These are phyloP conservation scores for Dendrostoma leiphaemia DNA, from an alignment of 2,329 filamentous ascomycete species.

Conservation along the genomic window DNA sequence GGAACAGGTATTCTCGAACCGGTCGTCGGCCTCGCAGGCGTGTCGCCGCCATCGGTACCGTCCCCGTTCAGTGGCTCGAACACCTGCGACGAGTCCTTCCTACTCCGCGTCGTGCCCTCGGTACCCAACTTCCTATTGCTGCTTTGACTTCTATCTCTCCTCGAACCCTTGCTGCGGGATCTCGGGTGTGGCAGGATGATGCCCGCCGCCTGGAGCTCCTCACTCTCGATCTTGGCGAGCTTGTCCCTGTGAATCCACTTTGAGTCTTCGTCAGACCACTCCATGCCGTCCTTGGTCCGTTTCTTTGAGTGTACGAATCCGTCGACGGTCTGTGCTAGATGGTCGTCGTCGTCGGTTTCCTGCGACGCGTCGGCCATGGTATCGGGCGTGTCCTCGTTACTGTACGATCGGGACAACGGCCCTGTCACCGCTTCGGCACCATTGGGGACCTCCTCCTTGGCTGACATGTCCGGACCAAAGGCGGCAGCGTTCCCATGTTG, in stretches of 20 bases:
- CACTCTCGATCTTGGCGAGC: conserved; percentile 75
- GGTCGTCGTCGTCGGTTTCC: conserved; percentile 25
- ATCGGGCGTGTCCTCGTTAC: conserved; percentile 38
- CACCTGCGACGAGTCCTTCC: conserved; percentile 44
- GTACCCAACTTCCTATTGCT: conserved; percentile 30
- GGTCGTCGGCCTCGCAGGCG: conserved; percentile 54
- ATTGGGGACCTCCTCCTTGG: conserved; percentile 6
- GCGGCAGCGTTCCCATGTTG: conserved; percentile 18
- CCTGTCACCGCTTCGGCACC: conserved; percentile 7
- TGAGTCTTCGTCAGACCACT: conserved; percentile 53
- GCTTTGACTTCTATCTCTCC: conserved; percentile 41
- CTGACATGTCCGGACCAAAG: conserved; percentile 9
- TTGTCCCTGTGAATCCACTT: conserved; percentile 89
- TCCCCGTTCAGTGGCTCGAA: conserved; percentile 43
- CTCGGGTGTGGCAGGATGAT: conserved; percentile 58
- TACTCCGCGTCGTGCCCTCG: conserved; percentile 31
- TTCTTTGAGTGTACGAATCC: conserved; percentile 19
- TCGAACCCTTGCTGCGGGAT: conserved; percentile 46
- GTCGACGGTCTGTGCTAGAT: conserved; percentile 2
- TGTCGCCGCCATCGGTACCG: conserved; percentile 55
- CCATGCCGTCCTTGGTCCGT: conserved; percentile 28
- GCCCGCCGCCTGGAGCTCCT: conserved; percentile 77
- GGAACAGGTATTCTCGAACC: conserved; percentile 85
- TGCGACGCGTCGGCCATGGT: conserved; percentile 40
- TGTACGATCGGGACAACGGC: conserved; percentile 17